Conservation (phyloP, 2,329 filamentous ascomycete species). For the Fusarium sp. region DNA sequence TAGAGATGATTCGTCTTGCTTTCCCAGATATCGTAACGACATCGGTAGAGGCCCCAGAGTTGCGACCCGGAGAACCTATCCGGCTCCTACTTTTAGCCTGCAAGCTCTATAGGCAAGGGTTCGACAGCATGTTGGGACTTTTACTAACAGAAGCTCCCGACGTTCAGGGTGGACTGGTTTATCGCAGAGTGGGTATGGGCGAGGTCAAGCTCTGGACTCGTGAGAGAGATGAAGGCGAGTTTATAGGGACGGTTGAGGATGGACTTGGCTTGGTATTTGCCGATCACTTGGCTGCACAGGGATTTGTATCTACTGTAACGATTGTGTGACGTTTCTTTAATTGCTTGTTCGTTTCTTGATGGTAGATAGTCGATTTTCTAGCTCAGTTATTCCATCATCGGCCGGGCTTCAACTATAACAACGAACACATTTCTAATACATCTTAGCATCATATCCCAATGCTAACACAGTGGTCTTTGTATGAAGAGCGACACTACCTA, state of each 20-base stretch:
- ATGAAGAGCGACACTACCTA: too few relatives aligned
- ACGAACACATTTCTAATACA: too few relatives aligned
- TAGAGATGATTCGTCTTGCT: neutral
- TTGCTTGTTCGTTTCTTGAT: neutral
- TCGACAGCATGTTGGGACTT: neutral
- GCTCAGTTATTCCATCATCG: too few relatives aligned
- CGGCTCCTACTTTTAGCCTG: neutral
- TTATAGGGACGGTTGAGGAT: neutral
- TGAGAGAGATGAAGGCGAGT: neutral
- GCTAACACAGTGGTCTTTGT: too few relatives aligned
- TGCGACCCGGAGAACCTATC: neutral
- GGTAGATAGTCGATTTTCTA: too few relatives aligned
- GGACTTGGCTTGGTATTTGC: neutral
- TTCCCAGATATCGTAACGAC: neutral
- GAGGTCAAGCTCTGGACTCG: neutral
- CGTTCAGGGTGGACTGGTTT: neutral
- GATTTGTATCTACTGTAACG: neutral
- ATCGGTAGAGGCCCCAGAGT: neutral
- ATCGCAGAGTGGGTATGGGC: neutral
- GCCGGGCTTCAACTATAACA: too few relatives aligned
- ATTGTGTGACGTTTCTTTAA: neutral
- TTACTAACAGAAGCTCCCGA: neutral
- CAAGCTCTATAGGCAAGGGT: neutral
- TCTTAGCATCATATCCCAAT: too few relatives aligned
- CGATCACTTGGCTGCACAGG: neutral